phyloP scores from a whole-genome alignment of 768 basidiomycete species.

The Macrolepiota dolichaula region DNA sequence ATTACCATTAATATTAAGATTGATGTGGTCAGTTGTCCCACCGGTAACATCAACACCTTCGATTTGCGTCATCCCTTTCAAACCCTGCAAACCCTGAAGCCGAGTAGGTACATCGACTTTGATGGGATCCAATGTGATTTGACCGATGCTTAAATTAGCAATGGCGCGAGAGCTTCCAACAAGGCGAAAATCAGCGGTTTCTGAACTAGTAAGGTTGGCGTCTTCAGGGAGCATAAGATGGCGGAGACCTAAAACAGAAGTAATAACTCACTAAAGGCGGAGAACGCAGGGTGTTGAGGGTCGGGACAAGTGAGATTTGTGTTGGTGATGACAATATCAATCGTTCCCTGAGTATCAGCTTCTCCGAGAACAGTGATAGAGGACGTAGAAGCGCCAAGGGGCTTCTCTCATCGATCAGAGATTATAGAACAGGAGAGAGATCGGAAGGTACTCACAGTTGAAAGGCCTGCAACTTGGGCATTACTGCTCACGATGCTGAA shows the following conservation, averaged over 20 bases:
- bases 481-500: conserved; percentile 60
- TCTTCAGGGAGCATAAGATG: conserved; percentile 31
- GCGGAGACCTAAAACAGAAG: not conserved
- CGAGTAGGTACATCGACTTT: conserved; percentile 66
- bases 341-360: conserved; percentile 56
- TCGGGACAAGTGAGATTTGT: conserved; percentile 49
- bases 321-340: conserved; percentile 59
- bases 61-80: conserved; percentile 55
- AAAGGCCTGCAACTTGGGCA: conserved; percentile 50
- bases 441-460: conserved; percentile 41
- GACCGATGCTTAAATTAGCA: conserved; percentile 59
- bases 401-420: conserved; percentile 30
- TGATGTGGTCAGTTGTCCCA: conserved; percentile 55
- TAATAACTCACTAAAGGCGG: conserved; percentile 50
- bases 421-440: not conserved
- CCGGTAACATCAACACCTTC: conserved; percentile 62
- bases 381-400: conserved; percentile 61
- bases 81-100: conserved; percentile 57
- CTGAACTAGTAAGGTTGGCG: conserved; percentile 48
- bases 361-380: conserved; percentile 48
- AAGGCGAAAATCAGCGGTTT: conserved; percentile 49
- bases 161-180: conserved; percentile 58
- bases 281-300: conserved; percentile 46
- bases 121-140: conserved; percentile 68
- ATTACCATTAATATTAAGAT: conserved; percentile 56